phyloP scores from a whole-genome alignment of 306 rosid species.

The Vachellia collinsii region DNA sequence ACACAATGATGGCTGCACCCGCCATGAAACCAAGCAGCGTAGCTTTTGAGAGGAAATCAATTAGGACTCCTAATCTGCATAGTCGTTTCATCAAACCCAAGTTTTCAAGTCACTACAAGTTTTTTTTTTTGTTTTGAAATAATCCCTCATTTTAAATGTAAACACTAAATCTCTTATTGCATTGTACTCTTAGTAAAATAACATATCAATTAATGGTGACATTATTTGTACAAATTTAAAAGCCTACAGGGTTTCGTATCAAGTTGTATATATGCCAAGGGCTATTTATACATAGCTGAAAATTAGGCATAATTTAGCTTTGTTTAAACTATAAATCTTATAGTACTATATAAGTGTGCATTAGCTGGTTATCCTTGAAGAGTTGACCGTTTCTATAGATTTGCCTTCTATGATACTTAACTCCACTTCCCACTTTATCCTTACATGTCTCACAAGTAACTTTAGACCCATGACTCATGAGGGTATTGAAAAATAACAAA shows the following conservation, averaged over 20 bases:
- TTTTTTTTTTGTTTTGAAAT: too few relatives aligned
- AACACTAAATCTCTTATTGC: too few relatives aligned
- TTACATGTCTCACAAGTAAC: background rate
- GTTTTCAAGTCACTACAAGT: background rate
- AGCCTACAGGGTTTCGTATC: too few relatives aligned
- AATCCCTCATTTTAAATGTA: too few relatives aligned
- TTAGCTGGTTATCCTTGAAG: background rate
- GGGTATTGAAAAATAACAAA: background rate
- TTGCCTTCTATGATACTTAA: background rate
- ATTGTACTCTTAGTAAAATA: too few relatives aligned
- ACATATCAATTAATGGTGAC: too few relatives aligned
- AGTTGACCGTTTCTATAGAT: background rate
- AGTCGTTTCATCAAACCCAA: background rate
- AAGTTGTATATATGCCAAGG: too few relatives aligned
- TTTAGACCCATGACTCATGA: background rate
- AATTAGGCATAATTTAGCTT: background rate
- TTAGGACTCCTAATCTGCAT: constrained; percentile 80
- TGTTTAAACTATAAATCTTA: background rate
- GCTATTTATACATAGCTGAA: too few relatives aligned
- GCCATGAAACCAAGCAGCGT: constrained; percentile 93
- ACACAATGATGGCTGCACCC: constrained; percentile 92
- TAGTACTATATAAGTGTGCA: background rate
- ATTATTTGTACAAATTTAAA: too few relatives aligned
- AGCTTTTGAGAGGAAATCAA: constrained; percentile 94
- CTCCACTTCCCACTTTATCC: background rate